A percentile compares a stretch with the other conserved stretches of the same genome.
Conservation (phyloP, 1,284 basidiomycete genomes). For the Rhizoctonia solani region DNA sequence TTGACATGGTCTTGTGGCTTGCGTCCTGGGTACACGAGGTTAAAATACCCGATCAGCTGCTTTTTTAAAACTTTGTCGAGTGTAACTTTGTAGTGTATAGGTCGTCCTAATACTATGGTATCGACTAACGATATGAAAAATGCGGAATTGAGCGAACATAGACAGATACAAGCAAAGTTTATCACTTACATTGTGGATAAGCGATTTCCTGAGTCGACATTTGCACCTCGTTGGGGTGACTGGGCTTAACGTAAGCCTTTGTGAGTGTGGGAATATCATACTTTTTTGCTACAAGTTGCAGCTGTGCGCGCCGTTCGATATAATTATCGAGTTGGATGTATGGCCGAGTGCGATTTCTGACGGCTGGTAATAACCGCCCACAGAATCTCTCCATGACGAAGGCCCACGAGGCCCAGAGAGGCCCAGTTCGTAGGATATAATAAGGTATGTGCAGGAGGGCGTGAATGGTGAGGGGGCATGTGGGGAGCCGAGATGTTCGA, state of each 20-base stretch:
- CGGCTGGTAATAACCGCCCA: background rate
- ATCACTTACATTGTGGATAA: no score
- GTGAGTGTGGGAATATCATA: background rate
- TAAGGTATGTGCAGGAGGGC: slow-evolving; percentile 4
- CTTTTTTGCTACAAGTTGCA: slow-evolving; percentile 2
- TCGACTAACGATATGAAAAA: no score
- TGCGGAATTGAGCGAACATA: no score
- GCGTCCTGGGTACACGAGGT: slow-evolving; percentile 1
- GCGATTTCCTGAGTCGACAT: background rate
- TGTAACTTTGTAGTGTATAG: no score
- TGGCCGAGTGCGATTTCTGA: slow-evolving; percentile 9
- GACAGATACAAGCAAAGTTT: no score
- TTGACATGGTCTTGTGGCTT: background rate
- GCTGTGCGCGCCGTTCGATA: slow-evolving; percentile 5
- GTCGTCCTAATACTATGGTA: no score
- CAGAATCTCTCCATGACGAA: slow-evolving; percentile 4
- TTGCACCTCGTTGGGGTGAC: background rate
- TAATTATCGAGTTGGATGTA: slow-evolving; percentile 18
- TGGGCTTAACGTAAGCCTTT: background rate
- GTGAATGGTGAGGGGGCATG: slow-evolving; percentile 9
- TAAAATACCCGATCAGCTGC: no score
- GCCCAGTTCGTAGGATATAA: slow-evolving; percentile 1
- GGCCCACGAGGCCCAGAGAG: background rate
- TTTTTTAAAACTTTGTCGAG: no score
- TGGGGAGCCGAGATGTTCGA: background rate